Evolutionary conservation across 2,329 filamentous ascomycete genomes (phyloP).

Genomic region (Nemania serpens): DNA sequence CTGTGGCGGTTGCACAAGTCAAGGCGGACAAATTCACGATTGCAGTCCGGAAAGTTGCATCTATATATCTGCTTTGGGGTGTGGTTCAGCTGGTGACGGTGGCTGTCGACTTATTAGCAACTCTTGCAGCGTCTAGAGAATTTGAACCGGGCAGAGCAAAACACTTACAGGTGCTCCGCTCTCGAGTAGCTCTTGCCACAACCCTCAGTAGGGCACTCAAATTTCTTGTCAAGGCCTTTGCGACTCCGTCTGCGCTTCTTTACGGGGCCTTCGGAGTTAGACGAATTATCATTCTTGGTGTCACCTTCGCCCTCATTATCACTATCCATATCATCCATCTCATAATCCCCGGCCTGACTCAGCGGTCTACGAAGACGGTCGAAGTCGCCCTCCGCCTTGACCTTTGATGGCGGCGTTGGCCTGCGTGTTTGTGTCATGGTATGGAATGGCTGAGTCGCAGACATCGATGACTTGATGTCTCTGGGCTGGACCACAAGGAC

Average conservation of each 20-base stretch:
- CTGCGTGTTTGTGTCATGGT: slow-evolving; percentile 51
- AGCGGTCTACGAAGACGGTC: slow-evolving; percentile 48
- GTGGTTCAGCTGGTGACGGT: slow-evolving; percentile 95
- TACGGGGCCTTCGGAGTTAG: slow-evolving; percentile 58
- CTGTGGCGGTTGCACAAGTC: slow-evolving; percentile 87
- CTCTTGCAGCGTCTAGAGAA: not conserved
- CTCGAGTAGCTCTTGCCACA: slow-evolving; percentile 97
- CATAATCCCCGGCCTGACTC: slow-evolving; percentile 45
- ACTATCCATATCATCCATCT: slow-evolving; percentile 44
- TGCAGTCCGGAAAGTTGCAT: slow-evolving; percentile 91
- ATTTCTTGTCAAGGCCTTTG: slow-evolving; percentile 80
- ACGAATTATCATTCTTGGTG: slow-evolving; percentile 52
- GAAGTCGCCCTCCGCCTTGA: slow-evolving; percentile 49
- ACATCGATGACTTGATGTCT: slow-evolving; percentile 46
- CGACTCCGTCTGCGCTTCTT: slow-evolving; percentile 72
- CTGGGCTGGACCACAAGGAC: slow-evolving; percentile 46
- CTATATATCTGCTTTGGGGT: slow-evolving; percentile 93
- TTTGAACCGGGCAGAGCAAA: not conserved
- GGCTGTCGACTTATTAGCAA: slow-evolving; percentile 49
- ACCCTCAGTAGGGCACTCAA: slow-evolving; percentile 80
- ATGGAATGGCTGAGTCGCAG: slow-evolving; percentile 46
- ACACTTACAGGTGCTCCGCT: slow-evolving; percentile 83
- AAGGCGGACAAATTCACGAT: slow-evolving; percentile 87
- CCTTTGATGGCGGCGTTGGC: slow-evolving; percentile 46
- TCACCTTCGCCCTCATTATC: slow-evolving; percentile 48